These are phyloP conservation scores for Lizonia empirigonia DNA, from an alignment of 2,329 filamentous ascomycete genomes.

Conservation along the genomic window DNA sequence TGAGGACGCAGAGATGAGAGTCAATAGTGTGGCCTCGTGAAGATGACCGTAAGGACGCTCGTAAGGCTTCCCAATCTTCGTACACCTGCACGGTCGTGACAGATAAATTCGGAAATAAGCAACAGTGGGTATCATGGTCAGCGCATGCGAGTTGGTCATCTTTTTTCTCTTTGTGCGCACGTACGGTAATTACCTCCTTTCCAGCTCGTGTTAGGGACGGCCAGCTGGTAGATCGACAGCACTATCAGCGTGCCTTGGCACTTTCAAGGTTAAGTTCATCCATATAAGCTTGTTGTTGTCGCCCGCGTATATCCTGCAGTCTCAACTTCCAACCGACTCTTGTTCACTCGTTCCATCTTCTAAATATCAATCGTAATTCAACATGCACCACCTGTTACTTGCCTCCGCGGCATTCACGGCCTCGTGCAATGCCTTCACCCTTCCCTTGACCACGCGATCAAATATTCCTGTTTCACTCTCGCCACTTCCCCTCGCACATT, in stretches of 20 bases:
- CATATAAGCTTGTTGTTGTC: conserved; percentile 1
- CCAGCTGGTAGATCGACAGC: neutral
- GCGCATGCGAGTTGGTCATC: neutral
- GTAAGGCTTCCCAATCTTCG: too few relatives aligned
- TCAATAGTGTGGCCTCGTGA: too few relatives aligned
- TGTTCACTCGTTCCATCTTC: neutral
- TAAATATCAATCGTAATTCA: neutral
- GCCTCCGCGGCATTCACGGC: conserved; percentile 2
- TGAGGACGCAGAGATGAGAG: too few relatives aligned
- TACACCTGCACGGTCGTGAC: too few relatives aligned
- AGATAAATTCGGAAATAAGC: too few relatives aligned
- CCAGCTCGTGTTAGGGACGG: neutral
- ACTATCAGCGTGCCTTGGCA: neutral
- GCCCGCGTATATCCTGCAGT: neutral
- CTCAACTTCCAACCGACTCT: neutral
- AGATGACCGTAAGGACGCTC: too few relatives aligned
- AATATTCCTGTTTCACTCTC: neutral
- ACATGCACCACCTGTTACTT: conserved; percentile 2
- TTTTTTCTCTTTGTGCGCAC: neutral
- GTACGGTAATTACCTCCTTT: neutral
- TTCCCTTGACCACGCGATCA: conserved; percentile 7
- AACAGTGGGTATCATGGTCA: neutral
- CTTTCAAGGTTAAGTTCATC: neutral
- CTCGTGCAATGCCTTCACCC: conserved; percentile 6
- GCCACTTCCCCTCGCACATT: conserved; percentile 2